Conservation (phyloP, 192 early-diverging fungal species). For the Chytriomyces hyalinus region DNA sequence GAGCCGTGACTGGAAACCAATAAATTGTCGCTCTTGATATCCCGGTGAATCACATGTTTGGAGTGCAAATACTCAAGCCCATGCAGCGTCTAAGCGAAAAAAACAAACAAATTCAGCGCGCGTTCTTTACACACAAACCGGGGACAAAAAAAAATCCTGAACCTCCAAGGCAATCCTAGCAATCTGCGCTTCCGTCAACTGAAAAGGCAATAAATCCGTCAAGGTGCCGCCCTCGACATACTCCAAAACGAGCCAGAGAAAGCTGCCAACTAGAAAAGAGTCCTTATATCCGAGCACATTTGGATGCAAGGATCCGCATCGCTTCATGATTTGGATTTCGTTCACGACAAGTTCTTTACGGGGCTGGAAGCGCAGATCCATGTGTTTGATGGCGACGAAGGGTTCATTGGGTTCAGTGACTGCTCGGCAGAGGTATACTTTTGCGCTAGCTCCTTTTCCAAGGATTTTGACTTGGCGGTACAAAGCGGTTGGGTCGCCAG, state of each 20-base stretch:
- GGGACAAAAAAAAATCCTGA: too few species aligned
- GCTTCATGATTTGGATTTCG: slow-evolving; percentile 91
- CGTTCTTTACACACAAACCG: neutral
- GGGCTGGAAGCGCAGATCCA: slow-evolving; percentile 85
- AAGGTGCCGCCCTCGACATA: slow-evolving; percentile 92
- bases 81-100: slow-evolving; percentile 57
- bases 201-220: slow-evolving; percentile 83
- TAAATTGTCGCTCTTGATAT: slow-evolving; percentile 88
- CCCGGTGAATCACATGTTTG: slow-evolving; percentile 86
- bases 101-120: neutral
- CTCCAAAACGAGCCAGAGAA: slow-evolving; percentile 93
- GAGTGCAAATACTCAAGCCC: slow-evolving; percentile 83
- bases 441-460: slow-evolving; percentile 95
- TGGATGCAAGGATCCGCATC: slow-evolving; percentile 69
- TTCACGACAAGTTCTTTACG: slow-evolving; percentile 92
- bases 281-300: slow-evolving; percentile 91
- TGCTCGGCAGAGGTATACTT: slow-evolving; percentile 69
- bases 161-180: slow-evolving; percentile 37
- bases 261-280: slow-evolving; percentile 75
- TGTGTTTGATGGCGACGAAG: slow-evolving; percentile 90
- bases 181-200: slow-evolving; percentile 61
- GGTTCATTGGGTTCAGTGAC: slow-evolving; percentile 69
- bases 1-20: slow-evolving; percentile 46
- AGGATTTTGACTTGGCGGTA: slow-evolving; percentile 94
- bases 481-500: slow-evolving; percentile 84